These are phyloP conservation scores for Mucor circinelloides DNA, from an alignment of 371 early-diverging fungal species.

Conservation along the genomic window DNA sequence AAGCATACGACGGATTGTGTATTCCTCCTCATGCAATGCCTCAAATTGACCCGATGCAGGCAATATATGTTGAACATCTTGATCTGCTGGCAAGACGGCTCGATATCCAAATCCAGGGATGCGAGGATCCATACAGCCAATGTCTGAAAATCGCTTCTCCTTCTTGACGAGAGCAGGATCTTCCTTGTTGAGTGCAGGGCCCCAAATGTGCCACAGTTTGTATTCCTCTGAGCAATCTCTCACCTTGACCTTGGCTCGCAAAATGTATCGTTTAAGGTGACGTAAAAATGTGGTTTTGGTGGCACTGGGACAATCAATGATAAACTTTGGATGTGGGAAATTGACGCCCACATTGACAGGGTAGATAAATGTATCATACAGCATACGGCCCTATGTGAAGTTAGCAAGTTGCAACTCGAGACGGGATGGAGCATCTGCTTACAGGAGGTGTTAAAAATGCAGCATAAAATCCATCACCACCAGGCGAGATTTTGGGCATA, in stretches of 20 bases:
- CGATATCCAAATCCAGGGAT: conserved; percentile 64
- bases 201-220: conserved; percentile 66
- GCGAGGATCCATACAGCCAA: conserved; percentile 63
- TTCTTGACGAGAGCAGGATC: conserved; percentile 41
- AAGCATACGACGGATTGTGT: conserved; percentile 77
- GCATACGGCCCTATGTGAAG: conserved; percentile 71
- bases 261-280: conserved; percentile 76
- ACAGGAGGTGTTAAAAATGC: conserved; percentile 83
- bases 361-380: conserved; percentile 91
- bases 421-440: neutral
- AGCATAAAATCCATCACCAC: conserved; percentile 73
- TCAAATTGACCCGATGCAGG: conserved; percentile 37
- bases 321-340: conserved; percentile 69
- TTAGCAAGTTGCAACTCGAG: neutral
- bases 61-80: conserved; percentile 28
- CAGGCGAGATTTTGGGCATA: conserved; percentile 70
- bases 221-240: conserved; percentile 66
- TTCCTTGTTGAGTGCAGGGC: conserved; percentile 35
- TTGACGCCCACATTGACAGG: conserved; percentile 64
- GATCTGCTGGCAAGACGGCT: conserved; percentile 40
- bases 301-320: conserved; percentile 77
- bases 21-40: conserved; percentile 56
- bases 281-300: conserved; percentile 51
- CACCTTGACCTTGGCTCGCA: conserved; percentile 79
- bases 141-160: conserved; percentile 43